Conservation (phyloP, 2,329 filamentous ascomycete species). For the Xenoacremonium recifei region DNA sequence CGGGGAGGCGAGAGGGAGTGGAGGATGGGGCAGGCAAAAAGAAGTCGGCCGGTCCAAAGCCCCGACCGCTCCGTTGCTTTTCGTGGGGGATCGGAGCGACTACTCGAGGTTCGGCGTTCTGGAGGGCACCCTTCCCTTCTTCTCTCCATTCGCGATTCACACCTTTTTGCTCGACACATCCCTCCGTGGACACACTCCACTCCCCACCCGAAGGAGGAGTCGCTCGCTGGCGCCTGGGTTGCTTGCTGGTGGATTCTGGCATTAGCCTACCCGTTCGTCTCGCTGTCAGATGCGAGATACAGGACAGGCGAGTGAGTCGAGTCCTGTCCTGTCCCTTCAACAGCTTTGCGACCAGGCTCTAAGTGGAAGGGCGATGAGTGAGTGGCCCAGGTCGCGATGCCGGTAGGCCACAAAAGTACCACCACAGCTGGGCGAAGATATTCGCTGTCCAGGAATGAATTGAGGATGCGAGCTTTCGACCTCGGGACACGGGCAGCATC, state of each 20-base stretch:
- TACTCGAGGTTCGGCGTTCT: no score
- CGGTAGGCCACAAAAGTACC: constrained; percentile 19
- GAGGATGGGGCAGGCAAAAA: constrained; percentile 5
- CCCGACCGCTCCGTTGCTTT: neutral
- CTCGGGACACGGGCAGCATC: no score
- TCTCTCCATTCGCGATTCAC: no score
- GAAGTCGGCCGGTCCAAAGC: neutral
- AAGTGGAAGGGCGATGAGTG: neutral
- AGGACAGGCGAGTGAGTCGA: constrained; percentile 16
- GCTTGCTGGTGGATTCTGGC: constrained; percentile 27
- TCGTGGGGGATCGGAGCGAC: neutral
- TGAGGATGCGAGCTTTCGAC: no score
- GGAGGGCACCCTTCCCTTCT: no score
- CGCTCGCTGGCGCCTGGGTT: constrained; percentile 24
- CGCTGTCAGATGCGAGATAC: constrained; percentile 28
- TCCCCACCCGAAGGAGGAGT: constrained; percentile 1
- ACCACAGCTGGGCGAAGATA: no score
- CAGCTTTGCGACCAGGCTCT: neutral
- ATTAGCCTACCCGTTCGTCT: constrained; percentile 34
- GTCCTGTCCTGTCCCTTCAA: no score
- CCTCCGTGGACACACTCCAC: no score
- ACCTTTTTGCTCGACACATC: neutral
- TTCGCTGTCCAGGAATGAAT: no score
- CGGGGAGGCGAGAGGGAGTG: no score
- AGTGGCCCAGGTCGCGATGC: constrained; percentile 11